phyloP scores from a whole-genome alignment of 768 basidiomycete species.

The Suillus hirtellus region DNA sequence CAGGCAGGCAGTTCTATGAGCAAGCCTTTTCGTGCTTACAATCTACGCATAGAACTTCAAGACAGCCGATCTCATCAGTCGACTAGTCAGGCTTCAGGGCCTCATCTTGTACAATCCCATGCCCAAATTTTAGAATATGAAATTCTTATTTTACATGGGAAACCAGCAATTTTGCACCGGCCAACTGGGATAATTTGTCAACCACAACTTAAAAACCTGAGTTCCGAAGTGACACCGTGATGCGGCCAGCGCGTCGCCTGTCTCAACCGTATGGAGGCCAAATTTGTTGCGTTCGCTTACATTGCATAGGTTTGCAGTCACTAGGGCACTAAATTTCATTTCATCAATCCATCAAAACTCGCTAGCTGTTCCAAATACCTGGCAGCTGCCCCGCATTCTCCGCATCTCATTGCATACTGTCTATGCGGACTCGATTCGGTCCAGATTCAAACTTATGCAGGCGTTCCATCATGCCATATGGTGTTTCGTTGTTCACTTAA shows the following conservation, averaged over 20 bases:
- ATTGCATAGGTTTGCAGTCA: not conserved
- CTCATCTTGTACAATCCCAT: not conserved
- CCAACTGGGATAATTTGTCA: not conserved
- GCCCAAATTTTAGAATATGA: not conserved
- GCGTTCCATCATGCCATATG: not conserved
- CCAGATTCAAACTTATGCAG: not conserved
- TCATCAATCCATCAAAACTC: not conserved
- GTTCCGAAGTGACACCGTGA: not conserved
- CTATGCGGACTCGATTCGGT: not conserved
- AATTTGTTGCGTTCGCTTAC: not conserved
- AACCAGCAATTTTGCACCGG: not conserved
- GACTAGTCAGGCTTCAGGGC: too few species aligned
- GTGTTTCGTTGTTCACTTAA: not conserved
- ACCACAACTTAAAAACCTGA: not conserved
- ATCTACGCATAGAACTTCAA: not conserved
- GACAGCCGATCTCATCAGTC: not conserved
- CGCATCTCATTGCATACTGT: not conserved
- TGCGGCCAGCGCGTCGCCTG: not conserved
- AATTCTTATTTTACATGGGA: constrained; percentile 4
- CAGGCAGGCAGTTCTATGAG: too few species aligned
- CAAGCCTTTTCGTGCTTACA: not conserved
- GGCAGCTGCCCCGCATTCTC: not conserved
- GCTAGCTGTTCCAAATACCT: not conserved
- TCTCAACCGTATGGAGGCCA: not conserved
- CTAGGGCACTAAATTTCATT: not conserved